Evolutionary conservation across 345 rosid species (phyloP).

Genomic region (Abelmoschus esculentus): DNA sequence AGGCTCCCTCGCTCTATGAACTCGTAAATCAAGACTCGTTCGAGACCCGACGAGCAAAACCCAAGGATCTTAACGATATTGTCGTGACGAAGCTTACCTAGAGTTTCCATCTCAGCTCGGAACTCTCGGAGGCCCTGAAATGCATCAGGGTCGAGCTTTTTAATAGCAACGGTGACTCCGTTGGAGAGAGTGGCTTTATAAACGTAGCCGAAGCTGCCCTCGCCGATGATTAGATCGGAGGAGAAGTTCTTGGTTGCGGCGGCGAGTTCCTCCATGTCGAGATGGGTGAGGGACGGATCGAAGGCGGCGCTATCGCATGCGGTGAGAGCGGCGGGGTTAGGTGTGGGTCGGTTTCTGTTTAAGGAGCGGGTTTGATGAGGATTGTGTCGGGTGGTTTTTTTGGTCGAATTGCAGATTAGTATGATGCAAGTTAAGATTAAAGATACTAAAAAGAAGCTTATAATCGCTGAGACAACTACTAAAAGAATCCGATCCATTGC

Average conservation of each 20-base stretch:
- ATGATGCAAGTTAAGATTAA: conserved; percentile 20
- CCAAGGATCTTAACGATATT: conserved; percentile 75
- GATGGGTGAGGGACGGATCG: conserved; percentile 41
- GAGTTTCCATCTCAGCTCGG: conserved; percentile 79
- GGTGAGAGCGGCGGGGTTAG: conserved; percentile 5
- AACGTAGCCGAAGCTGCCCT: conserved; percentile 83
- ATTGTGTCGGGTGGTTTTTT: background rate
- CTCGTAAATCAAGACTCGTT: conserved; percentile 68
- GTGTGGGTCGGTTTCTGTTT: conserved; percentile 13
- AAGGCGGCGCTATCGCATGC: conserved; percentile 45
- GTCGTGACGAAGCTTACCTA: conserved; percentile 47
- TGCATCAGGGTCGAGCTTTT: conserved; percentile 71
- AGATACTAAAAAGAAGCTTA: conserved; percentile 23
- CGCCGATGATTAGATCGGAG: conserved; percentile 60
- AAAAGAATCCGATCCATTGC: conserved; percentile 9
- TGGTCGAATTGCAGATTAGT: conserved; percentile 23
- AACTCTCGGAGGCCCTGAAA: conserved; percentile 86
- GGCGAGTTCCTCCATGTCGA: conserved; percentile 64
- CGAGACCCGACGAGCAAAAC: conserved; percentile 56
- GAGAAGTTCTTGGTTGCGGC: conserved; percentile 62
- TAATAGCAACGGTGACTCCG: conserved; percentile 69
- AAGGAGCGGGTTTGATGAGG: conserved; percentile 11
- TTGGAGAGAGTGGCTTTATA: conserved; percentile 48
- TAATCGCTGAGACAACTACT: conserved; percentile 20
- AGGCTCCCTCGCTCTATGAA: conserved; percentile 62